Percentiles rank a stretch among this genome's conserved stretches.
phyloP scores from a whole-genome alignment of 2,329 filamentous ascomycete species.

The Fusarium ambrosium region DNA sequence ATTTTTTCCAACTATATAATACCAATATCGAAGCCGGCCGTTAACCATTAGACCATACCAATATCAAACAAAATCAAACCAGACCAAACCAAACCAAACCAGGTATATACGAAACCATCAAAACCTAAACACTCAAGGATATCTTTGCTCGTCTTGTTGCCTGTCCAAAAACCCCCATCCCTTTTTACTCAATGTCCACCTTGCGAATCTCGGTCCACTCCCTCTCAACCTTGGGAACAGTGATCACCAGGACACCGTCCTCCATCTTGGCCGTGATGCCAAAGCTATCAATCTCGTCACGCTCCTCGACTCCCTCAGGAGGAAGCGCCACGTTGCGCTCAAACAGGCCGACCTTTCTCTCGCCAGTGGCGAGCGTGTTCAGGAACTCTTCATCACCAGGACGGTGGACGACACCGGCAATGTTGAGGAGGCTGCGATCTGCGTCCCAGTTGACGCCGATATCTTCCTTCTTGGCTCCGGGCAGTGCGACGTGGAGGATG shows the following conservation, averaged over 20 bases:
- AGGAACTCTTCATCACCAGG: slow-evolving; percentile 79
- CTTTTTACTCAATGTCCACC: slow-evolving; percentile 67
- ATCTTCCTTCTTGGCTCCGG: slow-evolving; percentile 84
- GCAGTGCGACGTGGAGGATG: slow-evolving; percentile 80
- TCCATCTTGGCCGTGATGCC: slow-evolving; percentile 81
- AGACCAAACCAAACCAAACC: slow-evolving; percentile 3
- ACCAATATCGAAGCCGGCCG: slow-evolving; percentile 1
- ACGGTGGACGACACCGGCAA: slow-evolving; percentile 81
- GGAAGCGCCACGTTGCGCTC: slow-evolving; percentile 77
- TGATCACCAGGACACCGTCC: slow-evolving; percentile 81
- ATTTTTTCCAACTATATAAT: slow-evolving; percentile 16
- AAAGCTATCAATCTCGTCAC: slow-evolving; percentile 74
- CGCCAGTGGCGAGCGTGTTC: slow-evolving; percentile 71
- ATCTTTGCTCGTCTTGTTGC: not conserved
- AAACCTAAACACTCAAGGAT: slow-evolving; percentile 9
- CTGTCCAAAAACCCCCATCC: not conserved
- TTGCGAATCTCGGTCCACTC: slow-evolving; percentile 74
- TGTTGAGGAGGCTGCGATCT: slow-evolving; percentile 73
- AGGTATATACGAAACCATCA: slow-evolving; percentile 26
- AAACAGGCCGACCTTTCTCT: slow-evolving; percentile 81
- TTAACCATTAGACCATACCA: not conserved
- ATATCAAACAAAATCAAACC: not conserved
- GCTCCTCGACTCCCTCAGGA: slow-evolving; percentile 56
- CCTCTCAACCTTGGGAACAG: slow-evolving; percentile 79
- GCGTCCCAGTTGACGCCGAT: slow-evolving; percentile 82